Conservation (phyloP, 768 basidiomycete genomes). For the Lactarius deliciosus region DNA sequence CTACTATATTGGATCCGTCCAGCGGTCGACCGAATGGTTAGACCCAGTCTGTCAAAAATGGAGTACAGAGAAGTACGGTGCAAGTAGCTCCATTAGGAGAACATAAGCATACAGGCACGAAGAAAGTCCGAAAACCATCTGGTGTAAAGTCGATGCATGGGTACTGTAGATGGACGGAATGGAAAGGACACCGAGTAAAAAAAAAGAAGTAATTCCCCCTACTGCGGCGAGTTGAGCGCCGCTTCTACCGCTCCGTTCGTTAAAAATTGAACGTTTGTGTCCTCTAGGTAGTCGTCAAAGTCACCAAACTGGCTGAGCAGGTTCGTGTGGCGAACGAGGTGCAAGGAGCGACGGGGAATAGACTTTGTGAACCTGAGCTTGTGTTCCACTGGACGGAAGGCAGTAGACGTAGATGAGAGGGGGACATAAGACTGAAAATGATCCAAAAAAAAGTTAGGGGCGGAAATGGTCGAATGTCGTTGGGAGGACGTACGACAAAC, state of each 20-base stretch:
- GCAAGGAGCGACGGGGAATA: constrained; percentile 47
- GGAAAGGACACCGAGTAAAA: no score
- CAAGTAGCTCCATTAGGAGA: constrained; percentile 8
- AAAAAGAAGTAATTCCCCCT: not conserved
- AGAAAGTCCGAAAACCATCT: not conserved
- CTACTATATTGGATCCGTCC: not conserved
- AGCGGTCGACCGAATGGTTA: not conserved
- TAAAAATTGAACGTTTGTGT: constrained; percentile 56
- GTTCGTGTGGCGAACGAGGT: constrained; percentile 49
- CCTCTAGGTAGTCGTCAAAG: constrained; percentile 82
- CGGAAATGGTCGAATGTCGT: not conserved
- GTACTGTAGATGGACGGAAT: not conserved
- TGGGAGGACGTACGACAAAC: constrained; percentile 21
- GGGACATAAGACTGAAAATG: constrained; percentile 12
- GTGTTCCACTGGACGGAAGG: not conserved
- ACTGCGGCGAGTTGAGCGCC: constrained; percentile 2
- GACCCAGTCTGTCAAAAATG: not conserved
- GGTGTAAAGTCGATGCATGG: not conserved
- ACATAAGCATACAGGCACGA: constrained; percentile 7
- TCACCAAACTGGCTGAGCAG: constrained; percentile 65
- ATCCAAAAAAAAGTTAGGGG: not conserved
- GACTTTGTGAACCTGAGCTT: constrained; percentile 8
- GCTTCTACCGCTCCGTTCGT: constrained; percentile 36
- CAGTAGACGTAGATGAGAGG: not conserved
- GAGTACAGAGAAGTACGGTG: not conserved